These are phyloP conservation scores for Piloderma croceum DNA, from an alignment of 768 basidiomycete genomes.

Conservation along the genomic window DNA sequence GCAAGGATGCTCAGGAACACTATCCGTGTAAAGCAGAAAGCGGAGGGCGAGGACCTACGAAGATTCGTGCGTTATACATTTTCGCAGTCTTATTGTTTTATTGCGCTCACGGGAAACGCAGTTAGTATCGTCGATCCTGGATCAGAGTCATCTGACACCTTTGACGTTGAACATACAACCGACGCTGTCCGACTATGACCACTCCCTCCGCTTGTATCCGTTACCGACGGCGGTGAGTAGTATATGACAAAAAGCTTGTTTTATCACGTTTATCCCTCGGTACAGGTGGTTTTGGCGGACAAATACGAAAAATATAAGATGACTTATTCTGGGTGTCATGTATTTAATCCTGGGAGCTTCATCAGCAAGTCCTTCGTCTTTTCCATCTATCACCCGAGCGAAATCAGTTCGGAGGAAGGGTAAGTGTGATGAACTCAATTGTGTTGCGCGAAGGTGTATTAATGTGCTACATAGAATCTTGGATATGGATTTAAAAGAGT, in stretches of 20 bases:
- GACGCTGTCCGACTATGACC: constrained; percentile 84
- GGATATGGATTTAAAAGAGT: constrained; percentile 35
- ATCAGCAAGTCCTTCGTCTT: constrained; percentile 78
- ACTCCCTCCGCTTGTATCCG: constrained; percentile 87
- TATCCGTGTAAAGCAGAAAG: constrained; percentile 80
- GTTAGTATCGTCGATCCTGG: constrained; percentile 95
- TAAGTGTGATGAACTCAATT: constrained; percentile 23
- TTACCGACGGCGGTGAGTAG: constrained; percentile 80
- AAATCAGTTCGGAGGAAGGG: constrained; percentile 83
- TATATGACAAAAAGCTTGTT: too few relatives aligned
- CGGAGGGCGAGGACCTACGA: constrained; percentile 75
- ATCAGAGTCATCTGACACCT: constrained; percentile 92
- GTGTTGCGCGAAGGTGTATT: neutral
- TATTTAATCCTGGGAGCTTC: constrained; percentile 96
- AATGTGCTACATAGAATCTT: constrained; percentile 26
- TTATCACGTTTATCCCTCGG: too few relatives aligned
- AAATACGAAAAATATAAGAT: constrained; percentile 94
- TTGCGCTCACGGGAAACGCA: constrained; percentile 24
- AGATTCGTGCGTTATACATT: constrained; percentile 62
- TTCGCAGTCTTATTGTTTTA: constrained; percentile 1
- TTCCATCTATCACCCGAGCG: constrained; percentile 86
- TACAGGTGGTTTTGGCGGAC: constrained; percentile 86
- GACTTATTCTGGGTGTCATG: constrained; percentile 97
- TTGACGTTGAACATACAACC: constrained; percentile 82
- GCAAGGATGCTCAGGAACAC: constrained; percentile 88